These are phyloP conservation scores for Phytophthora europaea DNA, from an alignment of 352 stramenopile genomes.

Conservation along the genomic window DNA sequence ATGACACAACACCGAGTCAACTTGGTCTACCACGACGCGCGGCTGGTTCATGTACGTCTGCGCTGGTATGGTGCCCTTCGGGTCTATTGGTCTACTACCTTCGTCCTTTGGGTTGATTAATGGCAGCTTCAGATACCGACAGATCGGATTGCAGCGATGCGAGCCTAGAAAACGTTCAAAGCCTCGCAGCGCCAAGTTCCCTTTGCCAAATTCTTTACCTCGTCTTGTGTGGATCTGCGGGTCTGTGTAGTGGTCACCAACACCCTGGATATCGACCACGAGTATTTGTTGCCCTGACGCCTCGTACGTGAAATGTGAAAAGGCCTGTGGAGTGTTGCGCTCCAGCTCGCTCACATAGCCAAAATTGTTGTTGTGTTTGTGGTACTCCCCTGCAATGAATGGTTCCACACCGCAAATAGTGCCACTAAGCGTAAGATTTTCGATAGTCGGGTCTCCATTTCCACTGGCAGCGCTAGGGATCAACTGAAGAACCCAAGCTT, in stretches of 20 bases:
- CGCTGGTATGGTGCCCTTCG: slow-evolving; percentile 71
- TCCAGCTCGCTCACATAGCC: slow-evolving; percentile 84
- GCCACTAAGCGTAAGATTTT: slow-evolving; percentile 66
- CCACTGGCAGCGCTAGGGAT: slow-evolving; percentile 44
- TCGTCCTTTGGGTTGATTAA: slow-evolving; percentile 77
- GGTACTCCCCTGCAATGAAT: slow-evolving; percentile 84
- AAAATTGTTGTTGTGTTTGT: slow-evolving; percentile 91
- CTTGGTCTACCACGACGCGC: slow-evolving; percentile 56
- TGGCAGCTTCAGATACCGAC: slow-evolving; percentile 77
- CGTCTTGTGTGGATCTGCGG: slow-evolving; percentile 92
- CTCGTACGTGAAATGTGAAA: slow-evolving; percentile 95
- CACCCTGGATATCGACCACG: slow-evolving; percentile 96
- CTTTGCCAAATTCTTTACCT: slow-evolving; percentile 88
- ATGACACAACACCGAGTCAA: slow-evolving; percentile 76
- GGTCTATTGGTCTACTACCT: slow-evolving; percentile 41
- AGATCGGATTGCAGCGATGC: slow-evolving; percentile 88
- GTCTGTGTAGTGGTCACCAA: slow-evolving; percentile 96
- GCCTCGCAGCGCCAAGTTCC: slow-evolving; percentile 73
- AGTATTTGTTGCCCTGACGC: slow-evolving; percentile 91
- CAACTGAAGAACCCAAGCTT: slow-evolving; percentile 81
- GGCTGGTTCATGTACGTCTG: slow-evolving; percentile 81
- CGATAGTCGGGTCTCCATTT: slow-evolving; percentile 34
- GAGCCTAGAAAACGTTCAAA: slow-evolving; percentile 81
- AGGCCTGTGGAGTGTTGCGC: slow-evolving; percentile 88
- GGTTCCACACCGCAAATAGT: slow-evolving; percentile 84